Evolutionary conservation across 2,329 filamentous ascomycete genomes (phyloP), one percentile per base, ranked within the genome.

Genomic region (Fusarium acutatum): DNA sequence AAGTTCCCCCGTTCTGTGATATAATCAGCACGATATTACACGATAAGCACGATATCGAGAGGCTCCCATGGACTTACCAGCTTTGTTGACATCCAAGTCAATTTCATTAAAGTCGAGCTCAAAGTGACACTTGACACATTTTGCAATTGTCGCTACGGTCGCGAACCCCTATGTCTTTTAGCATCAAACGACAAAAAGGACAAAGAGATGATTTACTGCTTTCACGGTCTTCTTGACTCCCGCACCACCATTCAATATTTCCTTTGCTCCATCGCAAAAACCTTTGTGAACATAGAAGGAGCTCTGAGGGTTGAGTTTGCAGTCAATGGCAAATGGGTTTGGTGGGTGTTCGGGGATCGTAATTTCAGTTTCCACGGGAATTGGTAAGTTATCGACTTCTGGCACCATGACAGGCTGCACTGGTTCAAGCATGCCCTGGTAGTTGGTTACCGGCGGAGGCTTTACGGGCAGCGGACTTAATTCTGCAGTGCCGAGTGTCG

Each of bases 231-330:
- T 87, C 75, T 84, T 87, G 52, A 89, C 83, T 12, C 87, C 88
- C 7, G 84, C 78, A 6, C 84, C 84, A 3, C 88, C 88, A 40
- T 82, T 81, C 34, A 85, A 78, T 4, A 86, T 84, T 22, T 88
- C 86, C 52, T 84, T 85, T 12, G 88, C 88, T 3, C 88, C 88
- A 26, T 86, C 83, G 47, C 88, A 90, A 72, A 90, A 89, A 3
- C 87, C 88, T 61, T 87, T 88, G 41, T 86, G 80, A 15, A 85
- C 79, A 56, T 87, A 85, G 69, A 89, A 89, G 0, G 88, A 89
- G 71, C 87, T 88, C 15, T 79, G 69, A 6, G 76, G 68, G 15
- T 79, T 83, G 40, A 89, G 87, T 11, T 74, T 82, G 71, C 83
- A 86, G 50, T 86, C 84, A 30, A 75, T 38, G 7, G 60, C 69